phyloP scores from a whole-genome alignment of 306 rosid species.

The Vicia villosa region DNA sequence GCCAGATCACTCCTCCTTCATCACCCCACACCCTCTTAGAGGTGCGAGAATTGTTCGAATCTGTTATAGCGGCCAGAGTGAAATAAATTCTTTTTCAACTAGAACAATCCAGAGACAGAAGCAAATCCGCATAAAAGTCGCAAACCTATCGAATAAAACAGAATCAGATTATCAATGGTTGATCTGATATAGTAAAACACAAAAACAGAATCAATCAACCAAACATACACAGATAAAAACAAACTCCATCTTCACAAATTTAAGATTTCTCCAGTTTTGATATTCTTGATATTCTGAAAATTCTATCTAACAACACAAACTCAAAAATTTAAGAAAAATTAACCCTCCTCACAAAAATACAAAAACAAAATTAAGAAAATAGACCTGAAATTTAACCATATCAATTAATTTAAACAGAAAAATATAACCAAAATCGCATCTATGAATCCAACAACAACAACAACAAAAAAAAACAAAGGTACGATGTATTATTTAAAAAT shows the following conservation, averaged over 20 bases:
- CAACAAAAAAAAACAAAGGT: background rate
- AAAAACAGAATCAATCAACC: background rate
- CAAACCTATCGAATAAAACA: slow-evolving; percentile 51
- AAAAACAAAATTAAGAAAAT: background rate
- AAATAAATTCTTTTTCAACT: slow-evolving; percentile 54
- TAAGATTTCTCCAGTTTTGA: background rate
- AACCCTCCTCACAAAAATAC: background rate
- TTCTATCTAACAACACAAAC: slow-evolving; percentile 11
- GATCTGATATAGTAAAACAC: slow-evolving; percentile 17
- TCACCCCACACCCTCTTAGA: slow-evolving; percentile 93
- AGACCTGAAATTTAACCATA: background rate
- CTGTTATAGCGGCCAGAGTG: slow-evolving; percentile 97
- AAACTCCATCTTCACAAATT: slow-evolving; percentile 14
- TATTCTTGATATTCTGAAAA: background rate
- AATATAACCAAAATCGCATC: slow-evolving; percentile 23
- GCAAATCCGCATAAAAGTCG: slow-evolving; percentile 54
- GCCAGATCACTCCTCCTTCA: slow-evolving; percentile 59
- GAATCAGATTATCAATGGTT: slow-evolving; percentile 6
- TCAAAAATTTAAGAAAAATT: slow-evolving; percentile 5
- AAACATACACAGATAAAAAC: background rate
- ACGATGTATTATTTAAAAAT: background rate
- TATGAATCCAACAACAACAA: slow-evolving; percentile 24
- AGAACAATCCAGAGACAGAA: slow-evolving; percentile 43
- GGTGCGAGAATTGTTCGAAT: slow-evolving; percentile 81
- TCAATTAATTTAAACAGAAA: background rate